Conservation (phyloP, 2,329 filamentous ascomycete genomes). For the Ascochyta fabae region DNA sequence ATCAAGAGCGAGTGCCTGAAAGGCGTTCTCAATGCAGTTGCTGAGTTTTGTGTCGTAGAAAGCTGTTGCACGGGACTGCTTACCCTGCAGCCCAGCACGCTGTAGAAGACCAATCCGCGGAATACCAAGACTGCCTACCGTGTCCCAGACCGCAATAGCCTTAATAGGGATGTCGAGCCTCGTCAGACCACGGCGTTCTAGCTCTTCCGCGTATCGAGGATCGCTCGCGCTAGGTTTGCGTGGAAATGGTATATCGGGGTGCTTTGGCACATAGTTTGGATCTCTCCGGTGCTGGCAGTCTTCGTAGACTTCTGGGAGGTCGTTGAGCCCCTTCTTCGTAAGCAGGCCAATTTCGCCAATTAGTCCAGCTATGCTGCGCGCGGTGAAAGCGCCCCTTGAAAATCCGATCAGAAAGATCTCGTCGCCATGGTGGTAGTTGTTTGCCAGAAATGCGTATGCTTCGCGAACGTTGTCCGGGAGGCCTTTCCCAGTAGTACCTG, state of each 20-base stretch:
- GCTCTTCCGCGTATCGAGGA: conserved; percentile 53
- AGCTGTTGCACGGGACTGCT: conserved; percentile 47
- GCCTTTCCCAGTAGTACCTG: conserved; percentile 53
- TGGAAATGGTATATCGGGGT: conserved; percentile 55
- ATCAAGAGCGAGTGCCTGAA: conserved; percentile 63
- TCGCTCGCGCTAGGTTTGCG: conserved; percentile 54
- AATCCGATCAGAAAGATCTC: conserved; percentile 58
- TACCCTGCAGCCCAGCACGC: conserved; percentile 43
- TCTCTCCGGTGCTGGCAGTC: conserved; percentile 55
- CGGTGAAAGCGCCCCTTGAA: conserved; percentile 57
- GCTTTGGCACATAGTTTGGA: conserved; percentile 52
- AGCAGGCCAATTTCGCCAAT: conserved; percentile 56
- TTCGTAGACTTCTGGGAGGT: conserved; percentile 55
- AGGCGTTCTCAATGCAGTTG: conserved; percentile 59
- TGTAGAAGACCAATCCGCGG: conserved; percentile 54
- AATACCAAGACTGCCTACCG: conserved; percentile 55
- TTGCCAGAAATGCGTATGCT: conserved; percentile 59
- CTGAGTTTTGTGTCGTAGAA: conserved; percentile 58
- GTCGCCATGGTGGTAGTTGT: conserved; percentile 60
- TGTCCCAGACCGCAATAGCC: conserved; percentile 58
- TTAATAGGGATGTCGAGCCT: conserved; percentile 50
- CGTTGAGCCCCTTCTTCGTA: conserved; percentile 55
- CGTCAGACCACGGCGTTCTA: conserved; percentile 46
- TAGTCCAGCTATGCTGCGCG: conserved; percentile 51
- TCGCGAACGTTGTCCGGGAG: conserved; percentile 57